These are phyloP conservation scores for Pestalotiopsis sp. DNA, from an alignment of 2,329 filamentous ascomycete genomes.

Conservation along the genomic window DNA sequence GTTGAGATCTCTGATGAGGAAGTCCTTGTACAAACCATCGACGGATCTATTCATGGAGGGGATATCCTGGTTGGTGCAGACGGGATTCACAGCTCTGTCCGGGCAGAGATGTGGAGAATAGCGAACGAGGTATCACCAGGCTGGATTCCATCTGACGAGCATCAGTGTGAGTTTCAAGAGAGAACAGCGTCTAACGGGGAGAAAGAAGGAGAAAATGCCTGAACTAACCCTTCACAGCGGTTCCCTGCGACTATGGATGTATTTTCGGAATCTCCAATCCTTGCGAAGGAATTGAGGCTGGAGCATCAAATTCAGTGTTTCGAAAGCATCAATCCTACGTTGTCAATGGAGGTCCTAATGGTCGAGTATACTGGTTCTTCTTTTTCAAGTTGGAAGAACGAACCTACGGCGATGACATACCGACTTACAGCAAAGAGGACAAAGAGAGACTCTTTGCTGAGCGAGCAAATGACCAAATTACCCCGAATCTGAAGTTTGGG, in stretches of 20 bases:
- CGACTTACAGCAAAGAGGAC: slow-evolving; percentile 1
- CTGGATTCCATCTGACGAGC: neutral
- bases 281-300: neutral
- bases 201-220: neutral
- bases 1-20: slow-evolving; percentile 12
- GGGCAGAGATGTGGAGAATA: slow-evolving; percentile 10
- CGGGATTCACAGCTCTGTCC: slow-evolving; percentile 16
- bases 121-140: slow-evolving; percentile 3
- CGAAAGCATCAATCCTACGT: neutral
- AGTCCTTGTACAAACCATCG: slow-evolving; percentile 10
- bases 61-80: slow-evolving; percentile 20
- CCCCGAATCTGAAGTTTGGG: slow-evolving; percentile 17
- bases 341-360: neutral
- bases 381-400: neutral
- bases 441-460: neutral
- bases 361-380: neutral
- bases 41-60: slow-evolving; percentile 9
- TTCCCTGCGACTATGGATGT: neutral
- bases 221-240: neutral
- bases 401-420: slow-evolving; percentile 3
- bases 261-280: neutral
- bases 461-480: neutral
- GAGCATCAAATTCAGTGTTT: neutral
- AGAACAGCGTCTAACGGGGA: neutral
- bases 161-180: neutral